A percentile compares a stretch with the other conserved stretches of the same genome.
Evolutionary conservation across 164 flowering plant genomes (phyloP).

Genomic region (Umbilicus rupestris): DNA sequence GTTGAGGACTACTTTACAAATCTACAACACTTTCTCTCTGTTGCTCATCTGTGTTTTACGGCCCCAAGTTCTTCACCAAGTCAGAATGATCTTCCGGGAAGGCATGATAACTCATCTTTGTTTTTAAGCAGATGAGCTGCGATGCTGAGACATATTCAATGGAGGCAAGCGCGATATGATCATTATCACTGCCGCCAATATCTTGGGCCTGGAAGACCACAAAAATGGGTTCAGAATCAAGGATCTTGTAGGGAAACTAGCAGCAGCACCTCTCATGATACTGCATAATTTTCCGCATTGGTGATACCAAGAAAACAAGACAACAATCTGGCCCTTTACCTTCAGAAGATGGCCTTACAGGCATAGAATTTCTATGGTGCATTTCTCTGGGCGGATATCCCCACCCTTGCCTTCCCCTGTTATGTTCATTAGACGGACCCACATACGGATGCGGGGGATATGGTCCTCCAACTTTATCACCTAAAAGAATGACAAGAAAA

Average conservation of each 20-base stretch:
- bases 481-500: slow-evolving; percentile 13
- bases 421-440: slow-evolving; percentile 42
- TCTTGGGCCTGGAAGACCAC: slow-evolving; percentile 4
- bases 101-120: background rate
- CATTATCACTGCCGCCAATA: slow-evolving; percentile 7
- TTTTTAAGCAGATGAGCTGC: background rate
- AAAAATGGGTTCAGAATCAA: background rate
- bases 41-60: no score
- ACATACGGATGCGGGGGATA: slow-evolving; percentile 31
- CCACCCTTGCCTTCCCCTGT: slow-evolving; percentile 42
- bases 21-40: no score
- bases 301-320: background rate
- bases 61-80: no score
- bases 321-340: slow-evolving; percentile 22
- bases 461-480: slow-evolving; percentile 27
- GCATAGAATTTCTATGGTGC: slow-evolving; percentile 41
- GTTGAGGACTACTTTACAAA: no score
- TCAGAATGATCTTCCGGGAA: background rate
- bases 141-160: background rate
- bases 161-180: background rate
- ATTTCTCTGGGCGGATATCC: slow-evolving; percentile 39
- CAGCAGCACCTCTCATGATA: background rate
- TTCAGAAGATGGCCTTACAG: slow-evolving; percentile 40
- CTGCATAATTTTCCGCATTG: background rate
- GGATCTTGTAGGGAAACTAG: background rate